phyloP scores from a whole-genome alignment of 768 basidiomycete species.

The Suillus subaureus region DNA sequence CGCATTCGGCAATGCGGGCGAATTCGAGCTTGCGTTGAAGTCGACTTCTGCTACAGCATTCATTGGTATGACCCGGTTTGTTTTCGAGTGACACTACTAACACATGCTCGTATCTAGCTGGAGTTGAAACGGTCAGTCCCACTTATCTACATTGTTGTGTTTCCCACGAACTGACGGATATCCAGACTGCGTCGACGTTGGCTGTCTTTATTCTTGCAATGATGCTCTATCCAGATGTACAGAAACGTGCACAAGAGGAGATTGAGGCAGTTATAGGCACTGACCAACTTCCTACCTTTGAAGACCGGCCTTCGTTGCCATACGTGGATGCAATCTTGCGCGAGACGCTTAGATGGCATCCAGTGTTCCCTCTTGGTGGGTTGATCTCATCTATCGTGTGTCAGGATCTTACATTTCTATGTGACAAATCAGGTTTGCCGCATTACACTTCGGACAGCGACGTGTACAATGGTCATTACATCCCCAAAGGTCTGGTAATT shows the following conservation, averaged over 20 bases:
- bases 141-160: no score
- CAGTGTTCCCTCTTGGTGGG: conserved; percentile 34
- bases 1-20: conserved; percentile 16
- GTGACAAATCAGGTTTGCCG: conserved; percentile 24
- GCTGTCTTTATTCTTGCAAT: conserved; percentile 35
- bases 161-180: no score
- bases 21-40: conserved; percentile 32
- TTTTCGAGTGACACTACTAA: conserved; percentile 11
- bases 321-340: conserved; percentile 37
- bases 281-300: conserved; percentile 27
- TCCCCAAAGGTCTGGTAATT: conserved; percentile 27
- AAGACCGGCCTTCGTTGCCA: conserved; percentile 30
- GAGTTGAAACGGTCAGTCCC: conserved; percentile 32
- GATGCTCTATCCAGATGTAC: conserved; percentile 36
- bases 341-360: conserved; percentile 37
- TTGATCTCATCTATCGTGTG: not conserved
- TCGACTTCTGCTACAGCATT: conserved; percentile 35
- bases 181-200: conserved; percentile 36
- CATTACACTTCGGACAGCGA: conserved; percentile 29
- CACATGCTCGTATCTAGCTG: conserved; percentile 16
- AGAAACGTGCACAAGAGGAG: conserved; percentile 36
- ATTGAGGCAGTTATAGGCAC: conserved; percentile 35
- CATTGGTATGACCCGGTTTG: conserved; percentile 25
- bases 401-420: not conserved
- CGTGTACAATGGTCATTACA: conserved; percentile 27